Base-by-base conservation (phyloP, 2,329 filamentous ascomycete genomes). In the Claviceps purpurea region DNA sequence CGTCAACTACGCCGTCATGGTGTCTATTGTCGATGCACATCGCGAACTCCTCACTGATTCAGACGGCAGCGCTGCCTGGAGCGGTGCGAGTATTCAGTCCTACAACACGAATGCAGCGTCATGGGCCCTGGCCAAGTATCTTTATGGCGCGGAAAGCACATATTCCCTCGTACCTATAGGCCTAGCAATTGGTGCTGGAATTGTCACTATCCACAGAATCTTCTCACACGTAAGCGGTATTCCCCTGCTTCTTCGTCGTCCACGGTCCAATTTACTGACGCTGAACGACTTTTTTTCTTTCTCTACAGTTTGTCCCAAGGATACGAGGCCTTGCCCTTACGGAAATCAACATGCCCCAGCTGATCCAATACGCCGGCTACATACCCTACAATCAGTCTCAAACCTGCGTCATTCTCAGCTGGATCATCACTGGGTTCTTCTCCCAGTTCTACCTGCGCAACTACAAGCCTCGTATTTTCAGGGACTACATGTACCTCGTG, bases 381-480 rank as follows among this genome's bases (percentile, higher is more conserved):
- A 53, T 50, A 34, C 52, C 52, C 16, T 53, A 53, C 48, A 53
- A 53, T 38, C 62, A 67, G 44, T 73, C 71, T 0, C 77, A 79
- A 60, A 79, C 77, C 1, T 79, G 76, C 54, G 73, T 79, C 30
- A 61, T 79, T 48, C 61, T 75, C 52, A 76, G 70, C 58, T 68
- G 70, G 59, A 3, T 71, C n/a, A 30, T 68, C 24, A 55, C 65
- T 2, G 75, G 73, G 1, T 72, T 78, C 60, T 76, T 69, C 56
- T 64, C 68, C 8, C 76, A 78, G 61, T 74, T 67, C 56, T 78
- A 73, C 51, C 69, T 78, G 18, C 71, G 75, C 52, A 76, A 76
- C 66, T 73, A 76, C 63, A 62, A 62, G 7, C 76, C 75, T 2
- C 65, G 69, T 5, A 65, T 77, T 49, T 79, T 77, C 66, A 73